Base-by-base conservation (phyloP, 2,329 filamentous ascomycete species). In the Phyllachora maydis region DNA sequence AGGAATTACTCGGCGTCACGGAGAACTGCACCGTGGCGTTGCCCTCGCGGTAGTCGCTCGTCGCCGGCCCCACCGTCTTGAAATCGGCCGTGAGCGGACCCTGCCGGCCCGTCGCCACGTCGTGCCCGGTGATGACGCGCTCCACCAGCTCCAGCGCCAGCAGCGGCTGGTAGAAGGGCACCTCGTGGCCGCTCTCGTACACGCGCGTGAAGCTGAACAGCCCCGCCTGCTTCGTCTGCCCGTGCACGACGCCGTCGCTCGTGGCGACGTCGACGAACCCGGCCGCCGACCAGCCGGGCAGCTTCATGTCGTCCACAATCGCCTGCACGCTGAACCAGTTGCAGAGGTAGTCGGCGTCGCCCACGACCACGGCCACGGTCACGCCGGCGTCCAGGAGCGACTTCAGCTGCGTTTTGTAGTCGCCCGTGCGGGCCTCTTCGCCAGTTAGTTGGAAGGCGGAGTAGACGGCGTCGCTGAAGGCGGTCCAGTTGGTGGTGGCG, bases 401-500 rank as follows among this genome's bases (percentile, higher is more conserved):
- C 6, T 21, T 22, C 4, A 50, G 42, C 5, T 46, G 52, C 14
- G 47, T 47, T 11, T 57, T 42, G 1, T 47, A 52, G 15, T 43
- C 45, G 11, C 43, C 43, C 24, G 51, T 46, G 8, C 55, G 45
- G 24, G 47, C 53, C 28, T 59, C 55, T 28, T 64, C 59, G 8
- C 57, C 57, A 0, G 56, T 60, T 8, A 33, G 43, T 1, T 35
- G 38, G 34, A 64, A 64, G 1, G 54, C 52, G 4, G 28, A 32
- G 18, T 37, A 36, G 3, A 63, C 56, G 0, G 52, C 43, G 28
- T 38, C 50, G 28, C 49, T 55, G 16, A 40, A 44, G 4, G 42
- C 39, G 3, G 58, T 59, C 44, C 59, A 74, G 38, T 71, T 74
- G 26, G 55, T 53, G 33, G 45, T 62, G 0, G 61, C 65, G 7